These are phyloP conservation scores for Medicago truncatula DNA, from an alignment of 306 rosid species.

Conservation along the genomic window MtrunA17r5.0-ANR NC_053042.1:39689001-39689500, in stretches of 20 bases:
- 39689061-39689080: slow-evolving; percentile 6
- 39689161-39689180: slow-evolving; percentile 37
- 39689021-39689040: slow-evolving; percentile 19
- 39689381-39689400: not conserved
- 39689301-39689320: not conserved
- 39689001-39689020: not conserved
- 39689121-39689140: slow-evolving; percentile 31
- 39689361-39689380: not conserved
- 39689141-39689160: slow-evolving; percentile 28
- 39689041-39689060: slow-evolving; percentile 19
- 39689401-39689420: no score
- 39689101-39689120: slow-evolving; percentile 37
- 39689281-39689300: not conserved
- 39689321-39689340: slow-evolving; percentile 4
- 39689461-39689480: not conserved
- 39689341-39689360: not conserved
- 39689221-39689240: not conserved
- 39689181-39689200: slow-evolving; percentile 31
- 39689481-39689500: not conserved
- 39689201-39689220: slow-evolving; percentile 34
- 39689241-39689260: not conserved
- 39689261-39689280: not conserved
- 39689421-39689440: not conserved
- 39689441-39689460: not conserved
- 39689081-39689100: slow-evolving; percentile 42